These are phyloP conservation scores for Penicillium simplicissimum DNA, from an alignment of 495 filamentous ascomycete species.

Conservation along the genomic window DNA sequence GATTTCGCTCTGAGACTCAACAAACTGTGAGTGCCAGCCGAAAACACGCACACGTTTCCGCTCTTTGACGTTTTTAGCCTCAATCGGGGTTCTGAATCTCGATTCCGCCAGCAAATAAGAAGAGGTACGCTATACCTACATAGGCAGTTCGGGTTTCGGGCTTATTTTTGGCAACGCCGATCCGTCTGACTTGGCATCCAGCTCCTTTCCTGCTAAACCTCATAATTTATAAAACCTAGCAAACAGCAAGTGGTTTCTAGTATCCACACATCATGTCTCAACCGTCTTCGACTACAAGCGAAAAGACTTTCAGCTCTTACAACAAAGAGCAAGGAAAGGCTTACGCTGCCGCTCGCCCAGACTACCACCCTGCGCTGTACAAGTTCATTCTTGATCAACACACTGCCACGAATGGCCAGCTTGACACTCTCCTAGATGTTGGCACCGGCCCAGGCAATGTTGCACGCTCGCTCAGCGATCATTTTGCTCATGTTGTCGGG, in stretches of 20 bases:
- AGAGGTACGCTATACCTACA: background rate
- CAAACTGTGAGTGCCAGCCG: background rate
- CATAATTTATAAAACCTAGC: background rate
- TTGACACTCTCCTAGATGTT: slow-evolving; percentile 51
- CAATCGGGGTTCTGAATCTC: background rate
- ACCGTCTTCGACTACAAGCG: background rate
- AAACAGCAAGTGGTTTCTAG: too few relatives aligned
- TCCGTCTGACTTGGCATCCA: background rate
- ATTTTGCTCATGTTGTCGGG: slow-evolving; percentile 52
- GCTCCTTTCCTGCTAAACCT: background rate
- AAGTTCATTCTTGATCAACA: slow-evolving; percentile 52
- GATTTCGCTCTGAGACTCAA: background rate
- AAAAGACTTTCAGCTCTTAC: slow-evolving; percentile 49
- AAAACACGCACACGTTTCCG: background rate
- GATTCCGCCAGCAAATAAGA: background rate
- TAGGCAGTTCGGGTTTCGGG: background rate
- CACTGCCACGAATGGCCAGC: slow-evolving; percentile 45
- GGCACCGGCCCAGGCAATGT: slow-evolving; percentile 58
- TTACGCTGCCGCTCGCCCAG: slow-evolving; percentile 45
- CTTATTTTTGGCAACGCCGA: background rate
- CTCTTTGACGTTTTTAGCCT: background rate
- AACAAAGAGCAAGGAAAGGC: slow-evolving; percentile 40
- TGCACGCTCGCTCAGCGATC: slow-evolving; percentile 35
- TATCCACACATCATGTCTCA: slow-evolving; percentile 7
- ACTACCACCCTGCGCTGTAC: slow-evolving; percentile 47